A percentile compares a stretch with the other conserved stretches of the same genome.
These are phyloP conservation scores for Linum lewisii DNA, from an alignment of 345 rosid genomes.

Conservation along the genomic window DNA sequence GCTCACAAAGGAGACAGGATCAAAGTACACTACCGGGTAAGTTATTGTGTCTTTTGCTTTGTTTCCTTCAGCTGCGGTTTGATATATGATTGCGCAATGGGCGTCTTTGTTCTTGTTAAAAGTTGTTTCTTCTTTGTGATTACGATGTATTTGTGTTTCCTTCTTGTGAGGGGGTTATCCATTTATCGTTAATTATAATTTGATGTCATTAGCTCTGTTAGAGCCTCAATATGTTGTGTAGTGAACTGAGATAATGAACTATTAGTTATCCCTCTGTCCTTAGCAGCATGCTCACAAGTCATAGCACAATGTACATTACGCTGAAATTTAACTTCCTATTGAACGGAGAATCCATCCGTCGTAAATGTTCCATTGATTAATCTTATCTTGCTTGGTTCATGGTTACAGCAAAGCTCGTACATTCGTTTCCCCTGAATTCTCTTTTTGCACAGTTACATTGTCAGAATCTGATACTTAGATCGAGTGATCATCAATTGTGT, in stretches of 20 bases:
- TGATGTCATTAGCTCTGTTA: no score
- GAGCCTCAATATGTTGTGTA: no score
- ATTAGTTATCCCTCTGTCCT: no score
- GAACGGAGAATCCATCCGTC: neutral
- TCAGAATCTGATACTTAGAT: neutral
- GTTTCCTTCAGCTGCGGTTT: neutral
- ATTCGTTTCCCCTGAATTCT: neutral
- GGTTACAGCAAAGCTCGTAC: neutral
- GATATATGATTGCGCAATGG: neutral
- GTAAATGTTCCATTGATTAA: neutral
- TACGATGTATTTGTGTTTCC: no score
- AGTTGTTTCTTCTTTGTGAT: neutral
- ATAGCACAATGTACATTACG: no score
- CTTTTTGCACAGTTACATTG: neutral
- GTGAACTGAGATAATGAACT: no score
- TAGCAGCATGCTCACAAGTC: no score
- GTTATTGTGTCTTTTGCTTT: no score
- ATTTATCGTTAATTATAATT: no score
- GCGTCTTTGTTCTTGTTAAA: neutral
- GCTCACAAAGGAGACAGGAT: constrained; percentile 89
- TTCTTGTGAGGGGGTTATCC: no score
- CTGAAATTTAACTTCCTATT: neutral
- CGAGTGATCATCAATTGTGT: constrained; percentile 2
- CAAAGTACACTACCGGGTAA: constrained; percentile 83
- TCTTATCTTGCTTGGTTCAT: neutral